These are phyloP conservation scores for Neofusicoccum cordaticola DNA, from an alignment of 2,329 filamentous ascomycete genomes.

Conservation along the genomic window DNA sequence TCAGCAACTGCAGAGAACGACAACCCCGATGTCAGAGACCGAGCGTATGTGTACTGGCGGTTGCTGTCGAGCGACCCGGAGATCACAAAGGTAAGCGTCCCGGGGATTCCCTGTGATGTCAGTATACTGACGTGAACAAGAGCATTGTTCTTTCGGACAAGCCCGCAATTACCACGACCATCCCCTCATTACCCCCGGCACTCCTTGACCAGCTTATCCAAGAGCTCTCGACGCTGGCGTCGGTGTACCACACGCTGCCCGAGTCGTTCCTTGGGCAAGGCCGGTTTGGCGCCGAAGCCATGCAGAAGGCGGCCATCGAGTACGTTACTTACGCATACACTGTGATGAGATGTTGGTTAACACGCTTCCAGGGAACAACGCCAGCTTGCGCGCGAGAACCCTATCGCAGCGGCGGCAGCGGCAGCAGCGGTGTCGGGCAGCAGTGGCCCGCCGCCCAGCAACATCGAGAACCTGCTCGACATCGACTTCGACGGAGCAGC, in stretches of 20 bases:
- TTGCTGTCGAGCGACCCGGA: conserved; percentile 88
- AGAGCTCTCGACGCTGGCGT: conserved; percentile 91
- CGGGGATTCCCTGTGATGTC: neutral
- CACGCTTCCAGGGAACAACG: conserved; percentile 65
- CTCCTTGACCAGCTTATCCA: conserved; percentile 86
- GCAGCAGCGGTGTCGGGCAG: conserved; percentile 61
- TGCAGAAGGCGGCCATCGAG: conserved; percentile 93
- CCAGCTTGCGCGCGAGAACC: conserved; percentile 88
- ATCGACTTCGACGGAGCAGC: conserved; percentile 94
- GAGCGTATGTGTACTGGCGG: conserved; percentile 98
- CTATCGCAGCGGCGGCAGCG: conserved; percentile 80
- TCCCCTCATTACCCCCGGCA: conserved; percentile 78
- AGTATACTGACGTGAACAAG: conserved; percentile 35
- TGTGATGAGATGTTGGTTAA: conserved; percentile 16
- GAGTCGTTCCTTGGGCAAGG: conserved; percentile 98
- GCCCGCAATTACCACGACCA: conserved; percentile 89
- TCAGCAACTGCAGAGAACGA: conserved; percentile 91
- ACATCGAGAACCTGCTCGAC: conserved; percentile 91
- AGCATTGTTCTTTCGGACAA: conserved; percentile 91
- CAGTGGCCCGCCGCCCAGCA: conserved; percentile 61
- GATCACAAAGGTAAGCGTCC: conserved; percentile 70
- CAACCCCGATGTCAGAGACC: conserved; percentile 94
- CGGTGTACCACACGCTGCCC: conserved; percentile 96
- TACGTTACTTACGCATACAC: conserved; percentile 24
- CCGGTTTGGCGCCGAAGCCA: conserved; percentile 86